Percentiles rank a stretch among this genome's conserved stretches.
phyloP scores from a whole-genome alignment of 257 asterid species.

The Prunella vulgaris region DNA sequence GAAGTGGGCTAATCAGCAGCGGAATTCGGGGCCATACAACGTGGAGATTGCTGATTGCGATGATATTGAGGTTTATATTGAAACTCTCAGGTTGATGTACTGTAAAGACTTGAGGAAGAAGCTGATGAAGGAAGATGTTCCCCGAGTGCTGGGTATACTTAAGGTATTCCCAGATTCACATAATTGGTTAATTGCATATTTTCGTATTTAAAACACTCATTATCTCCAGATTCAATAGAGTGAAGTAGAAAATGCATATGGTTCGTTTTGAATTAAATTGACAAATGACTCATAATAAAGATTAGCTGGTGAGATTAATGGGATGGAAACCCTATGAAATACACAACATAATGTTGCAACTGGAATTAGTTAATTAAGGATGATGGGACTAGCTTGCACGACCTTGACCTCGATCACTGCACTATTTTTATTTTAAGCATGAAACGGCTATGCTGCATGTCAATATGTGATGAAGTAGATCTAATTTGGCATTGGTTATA shows the following conservation, averaged over 20 bases:
- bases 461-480: not conserved
- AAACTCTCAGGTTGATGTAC: conserved; percentile 81
- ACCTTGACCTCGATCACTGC: not conserved
- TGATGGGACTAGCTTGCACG: not conserved
- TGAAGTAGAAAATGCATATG: not conserved
- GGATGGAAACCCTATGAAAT: not conserved
- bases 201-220: not conserved
- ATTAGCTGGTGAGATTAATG: not conserved
- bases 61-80: conserved; percentile 84
- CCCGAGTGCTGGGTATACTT: conserved; percentile 80
- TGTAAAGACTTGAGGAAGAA: conserved; percentile 84
- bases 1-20: conserved; percentile 73
- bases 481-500: not conserved
- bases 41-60: conserved; percentile 97
- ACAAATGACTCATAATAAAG: not conserved
- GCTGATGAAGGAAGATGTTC: conserved; percentile 77
- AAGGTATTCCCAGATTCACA: conserved; percentile 46
- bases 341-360: not conserved
- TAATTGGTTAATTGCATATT: not conserved
- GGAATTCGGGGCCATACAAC: conserved; percentile 53
- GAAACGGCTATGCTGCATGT: not conserved
- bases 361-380: not conserved
- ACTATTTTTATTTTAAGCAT: not conserved
- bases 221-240: not conserved
- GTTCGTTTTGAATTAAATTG: not conserved